These are phyloP conservation scores for Powellomyces hirtus DNA, from an alignment of 192 early-diverging fungal species.

Conservation along the genomic window DNA sequence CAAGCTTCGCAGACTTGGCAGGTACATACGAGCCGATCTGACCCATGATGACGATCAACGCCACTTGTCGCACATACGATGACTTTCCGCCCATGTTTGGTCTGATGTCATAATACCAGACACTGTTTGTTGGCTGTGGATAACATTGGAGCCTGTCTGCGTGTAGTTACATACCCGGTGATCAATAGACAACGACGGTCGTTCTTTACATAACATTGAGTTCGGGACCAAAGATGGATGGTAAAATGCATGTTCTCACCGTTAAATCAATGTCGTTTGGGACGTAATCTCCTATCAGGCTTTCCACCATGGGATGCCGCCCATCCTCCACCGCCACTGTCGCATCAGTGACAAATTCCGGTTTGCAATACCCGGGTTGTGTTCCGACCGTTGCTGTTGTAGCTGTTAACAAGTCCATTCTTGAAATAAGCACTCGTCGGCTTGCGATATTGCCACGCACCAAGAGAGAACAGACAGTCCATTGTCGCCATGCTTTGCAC, in stretches of 20 bases:
- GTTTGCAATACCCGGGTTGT: conserved; percentile 66
- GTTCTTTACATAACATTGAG: too few relatives aligned
- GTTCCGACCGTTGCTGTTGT: conserved; percentile 50
- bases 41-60: conserved; percentile 52
- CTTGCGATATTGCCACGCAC: conserved; percentile 19
- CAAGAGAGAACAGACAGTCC: conserved; percentile 70
- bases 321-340: conserved; percentile 57
- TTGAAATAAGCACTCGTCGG: neutral
- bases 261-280: conserved; percentile 59
- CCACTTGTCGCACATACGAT: conserved; percentile 38
- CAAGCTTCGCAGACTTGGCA: conserved; percentile 59
- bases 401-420: neutral
- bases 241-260: too few relatives aligned
- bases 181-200: conserved; percentile 23
- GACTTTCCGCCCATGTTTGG: conserved; percentile 80
- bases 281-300: conserved; percentile 52
- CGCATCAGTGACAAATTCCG: conserved; percentile 47
- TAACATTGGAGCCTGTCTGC: too few relatives aligned
- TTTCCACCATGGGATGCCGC: conserved; percentile 70
- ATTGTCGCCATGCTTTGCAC: conserved; percentile 55
- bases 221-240: too few relatives aligned
- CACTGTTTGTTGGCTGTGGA: too few relatives aligned
- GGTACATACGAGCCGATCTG: conserved; percentile 79
- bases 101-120: too few relatives aligned
- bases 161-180: conserved; percentile 17